Evolutionary conservation across 1,139 yeast species (phyloP), one percentile per base, ranked within the genome.

Genomic region (Pichia sp.): DNA sequence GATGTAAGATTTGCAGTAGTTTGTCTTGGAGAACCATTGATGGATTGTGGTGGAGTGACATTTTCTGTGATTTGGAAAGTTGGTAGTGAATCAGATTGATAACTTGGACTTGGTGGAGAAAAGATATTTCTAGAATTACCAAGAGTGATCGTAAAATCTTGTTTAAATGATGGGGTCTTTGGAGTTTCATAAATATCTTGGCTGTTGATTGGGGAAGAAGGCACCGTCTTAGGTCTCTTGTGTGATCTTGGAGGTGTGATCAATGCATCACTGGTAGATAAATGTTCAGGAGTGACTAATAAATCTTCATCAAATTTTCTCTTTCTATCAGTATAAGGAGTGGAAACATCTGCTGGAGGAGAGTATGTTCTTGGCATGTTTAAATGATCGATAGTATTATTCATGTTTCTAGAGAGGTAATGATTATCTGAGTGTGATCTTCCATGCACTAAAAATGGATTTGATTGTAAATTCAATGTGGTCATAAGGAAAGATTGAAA

Each of bases 31-130:
- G 75, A 67, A 34, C 59, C 54, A 3, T 67, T 60, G 9, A 67
- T 66, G 5, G 72, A 64, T 11, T 65, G 58, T 8, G 72, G 72
- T 38, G 67, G 67, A 7, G 61, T 60, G 20, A 54, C 54, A 42
- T 18, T 37, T n/a, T 38, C 39, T 10, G 18, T 38, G 21, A 24
- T 15, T 14, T 8, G 12, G 28, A 18, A 10, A 10, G n/a, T n/a
- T n/a, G n/a, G n/a, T n/a, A n/a, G n/a, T n/a, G 22, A 20, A n/a
- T n/a, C n/a, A n/a, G 31, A 21, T 9, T 27, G 17, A 15, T 21
- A 40, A 6, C 20, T 27, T 14, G 37, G 37, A 36, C 44, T 39
- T 22, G 31, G 40, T 21, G 34, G 40, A 15, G 36, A 34, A 15
- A 17, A 19, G 5, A 14, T 9, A 22, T 22, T 22, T 6, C 17